Conservation (phyloP, 2,329 filamentous ascomycete species). For the Mycosphaerella arachidis region DNA sequence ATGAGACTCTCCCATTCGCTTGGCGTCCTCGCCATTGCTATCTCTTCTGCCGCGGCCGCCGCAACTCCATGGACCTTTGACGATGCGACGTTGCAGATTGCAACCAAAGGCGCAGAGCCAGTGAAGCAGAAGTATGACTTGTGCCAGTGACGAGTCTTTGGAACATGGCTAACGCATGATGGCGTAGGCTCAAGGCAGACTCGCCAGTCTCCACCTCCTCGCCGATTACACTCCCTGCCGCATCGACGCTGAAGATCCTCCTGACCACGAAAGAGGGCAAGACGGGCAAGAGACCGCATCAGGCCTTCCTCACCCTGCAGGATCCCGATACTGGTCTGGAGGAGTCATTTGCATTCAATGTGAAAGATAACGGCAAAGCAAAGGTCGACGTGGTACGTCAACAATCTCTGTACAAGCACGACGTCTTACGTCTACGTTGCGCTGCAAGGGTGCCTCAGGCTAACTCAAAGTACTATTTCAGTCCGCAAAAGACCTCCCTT, state of each 20-base stretch:
- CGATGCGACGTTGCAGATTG: slow-evolving; percentile 64
- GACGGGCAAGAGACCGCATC: slow-evolving; percentile 79
- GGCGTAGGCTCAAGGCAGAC: slow-evolving; percentile 41
- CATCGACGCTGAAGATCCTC: slow-evolving; percentile 74
- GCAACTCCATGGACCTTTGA: slow-evolving; percentile 67
- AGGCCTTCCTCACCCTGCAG: slow-evolving; percentile 81
- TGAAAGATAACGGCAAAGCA: slow-evolving; percentile 86
- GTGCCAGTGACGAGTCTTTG: background rate
- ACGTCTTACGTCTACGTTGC: slow-evolving; percentile 1
- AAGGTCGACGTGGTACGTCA: slow-evolving; percentile 73
- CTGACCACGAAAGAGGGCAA: slow-evolving; percentile 77
- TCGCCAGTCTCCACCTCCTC: slow-evolving; percentile 47
- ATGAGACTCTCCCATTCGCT: slow-evolving; percentile 27
- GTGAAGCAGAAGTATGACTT: slow-evolving; percentile 55
- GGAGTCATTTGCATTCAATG: slow-evolving; percentile 74
- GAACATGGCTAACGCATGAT: slow-evolving; percentile 8
- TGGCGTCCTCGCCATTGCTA: slow-evolving; percentile 10
- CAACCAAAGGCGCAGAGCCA: slow-evolving; percentile 52
- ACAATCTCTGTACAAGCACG: background rate
- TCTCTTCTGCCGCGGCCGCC: slow-evolving; percentile 35
- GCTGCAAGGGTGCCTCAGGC: slow-evolving; percentile 7
- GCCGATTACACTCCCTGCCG: slow-evolving; percentile 59
- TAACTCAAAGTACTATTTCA: slow-evolving; percentile 37
- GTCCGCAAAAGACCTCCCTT: slow-evolving; percentile 83
- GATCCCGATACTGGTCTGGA: slow-evolving; percentile 74